phyloP scores from a whole-genome alignment of 1,284 basidiomycete species.

The Cutaneotrichosporon mucoides region DNA sequence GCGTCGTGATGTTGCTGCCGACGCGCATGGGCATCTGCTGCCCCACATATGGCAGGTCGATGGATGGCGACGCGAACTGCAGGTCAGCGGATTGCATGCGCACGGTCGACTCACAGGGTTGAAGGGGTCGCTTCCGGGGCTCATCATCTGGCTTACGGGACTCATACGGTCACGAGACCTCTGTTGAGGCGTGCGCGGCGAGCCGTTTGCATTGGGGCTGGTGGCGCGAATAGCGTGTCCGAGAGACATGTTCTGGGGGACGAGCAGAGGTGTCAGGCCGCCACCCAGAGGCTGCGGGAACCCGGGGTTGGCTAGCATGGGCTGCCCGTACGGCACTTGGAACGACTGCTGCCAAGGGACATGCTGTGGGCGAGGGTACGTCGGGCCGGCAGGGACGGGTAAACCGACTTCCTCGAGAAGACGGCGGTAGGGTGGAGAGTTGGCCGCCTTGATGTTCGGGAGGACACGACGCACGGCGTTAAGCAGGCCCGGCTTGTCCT shows the following conservation, averaged over 20 bases:
- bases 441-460: slow-evolving; percentile 79
- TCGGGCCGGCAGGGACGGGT: slow-evolving; percentile 59
- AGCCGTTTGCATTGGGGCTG: slow-evolving; percentile 21
- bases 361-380: slow-evolving; percentile 14
- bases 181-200: slow-evolving; percentile 38
- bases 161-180: slow-evolving; percentile 33
- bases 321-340: slow-evolving; percentile 13
- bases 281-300: slow-evolving; percentile 25
- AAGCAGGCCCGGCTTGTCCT: slow-evolving; percentile 64
- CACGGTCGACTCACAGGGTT: slow-evolving; percentile 41
- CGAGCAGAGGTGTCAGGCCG: slow-evolving; percentile 34
- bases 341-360: slow-evolving; percentile 20
- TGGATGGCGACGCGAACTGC: slow-evolving; percentile 39
- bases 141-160: slow-evolving; percentile 44
- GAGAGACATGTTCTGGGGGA: slow-evolving; percentile 43
- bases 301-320: slow-evolving; percentile 24
- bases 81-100: not conserved
- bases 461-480: slow-evolving; percentile 85
- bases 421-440: slow-evolving; percentile 86
- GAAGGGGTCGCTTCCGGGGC: slow-evolving; percentile 49
- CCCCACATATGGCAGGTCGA: slow-evolving; percentile 39
- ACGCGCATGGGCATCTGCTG: slow-evolving; percentile 24
- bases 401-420: slow-evolving; percentile 91
- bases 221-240: slow-evolving; percentile 29
- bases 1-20: slow-evolving; percentile 15